Evolutionary conservation across 768 basidiomycete species (phyloP).

Genomic region (Ramaria sp.): DNA sequence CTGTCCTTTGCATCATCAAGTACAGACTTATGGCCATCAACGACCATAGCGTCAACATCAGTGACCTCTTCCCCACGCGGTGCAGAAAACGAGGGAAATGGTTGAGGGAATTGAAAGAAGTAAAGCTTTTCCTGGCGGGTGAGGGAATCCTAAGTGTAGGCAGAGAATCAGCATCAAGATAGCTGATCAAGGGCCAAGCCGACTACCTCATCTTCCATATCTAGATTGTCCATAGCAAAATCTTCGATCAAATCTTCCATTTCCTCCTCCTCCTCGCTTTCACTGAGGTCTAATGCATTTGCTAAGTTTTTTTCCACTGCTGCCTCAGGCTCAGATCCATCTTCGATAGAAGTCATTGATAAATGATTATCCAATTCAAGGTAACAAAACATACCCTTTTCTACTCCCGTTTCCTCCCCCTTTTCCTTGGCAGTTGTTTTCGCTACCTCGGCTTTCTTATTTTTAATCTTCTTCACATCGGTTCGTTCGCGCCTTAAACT

Average conservation of each 20-base stretch:
- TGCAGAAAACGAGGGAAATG: constrained; percentile 63
- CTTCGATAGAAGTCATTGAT: neutral
- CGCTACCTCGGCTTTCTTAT: constrained; percentile 25
- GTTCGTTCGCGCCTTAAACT: constrained; percentile 42
- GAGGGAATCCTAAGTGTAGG: constrained; percentile 30
- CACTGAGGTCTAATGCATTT: constrained; percentile 59
- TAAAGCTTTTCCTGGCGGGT: constrained; percentile 60
- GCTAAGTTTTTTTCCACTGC: constrained; percentile 27
- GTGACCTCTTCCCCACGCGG: constrained; percentile 14
- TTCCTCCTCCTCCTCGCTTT: constrained; percentile 70
- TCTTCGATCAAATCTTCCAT: constrained; percentile 68
- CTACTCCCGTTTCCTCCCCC: constrained; percentile 21
- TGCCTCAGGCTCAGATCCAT: neutral
- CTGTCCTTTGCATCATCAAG: constrained; percentile 11
- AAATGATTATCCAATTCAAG: neutral
- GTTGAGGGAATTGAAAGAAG: constrained; percentile 83
- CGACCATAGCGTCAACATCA: constrained; percentile 22
- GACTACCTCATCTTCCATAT: constrained; percentile 25
- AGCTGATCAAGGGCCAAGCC: neutral
- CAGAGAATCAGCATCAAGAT: constrained; percentile 1
- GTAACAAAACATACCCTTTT: neutral
- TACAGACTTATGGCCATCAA: constrained; percentile 18
- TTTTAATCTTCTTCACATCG: constrained; percentile 25
- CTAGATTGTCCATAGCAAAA: constrained; percentile 35
- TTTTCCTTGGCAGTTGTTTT: constrained; percentile 31